Percentiles rank a stretch among this genome's conserved stretches.
Conservation (phyloP, 306 rosid genomes). For the Lathyrus oleraceus region DNA sequence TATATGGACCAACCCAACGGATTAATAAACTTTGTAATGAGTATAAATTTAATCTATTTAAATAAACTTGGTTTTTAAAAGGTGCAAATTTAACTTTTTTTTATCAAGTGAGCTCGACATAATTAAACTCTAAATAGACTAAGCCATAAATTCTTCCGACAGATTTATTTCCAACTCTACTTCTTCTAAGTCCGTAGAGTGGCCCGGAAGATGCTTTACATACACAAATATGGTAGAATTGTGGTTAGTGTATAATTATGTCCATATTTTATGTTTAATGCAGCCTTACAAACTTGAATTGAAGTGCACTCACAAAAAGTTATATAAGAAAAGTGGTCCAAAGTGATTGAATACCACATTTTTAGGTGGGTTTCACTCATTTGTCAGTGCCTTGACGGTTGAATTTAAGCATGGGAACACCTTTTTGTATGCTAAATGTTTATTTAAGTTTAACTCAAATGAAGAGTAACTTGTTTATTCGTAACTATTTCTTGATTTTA, state of each 20-base stretch:
- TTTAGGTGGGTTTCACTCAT: constrained; percentile 21
- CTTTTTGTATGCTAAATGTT: background rate
- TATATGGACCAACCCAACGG: no score
- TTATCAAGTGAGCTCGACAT: no score
- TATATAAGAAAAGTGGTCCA: constrained; percentile 17
- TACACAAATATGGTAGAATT: background rate
- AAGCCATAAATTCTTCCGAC: no score
- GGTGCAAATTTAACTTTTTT: no score
- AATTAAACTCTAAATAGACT: no score
- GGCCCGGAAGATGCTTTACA: background rate
- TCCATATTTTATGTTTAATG: constrained; percentile 20
- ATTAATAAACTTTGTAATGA: no score
- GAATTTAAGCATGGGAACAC: background rate
- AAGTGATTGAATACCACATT: constrained; percentile 17
- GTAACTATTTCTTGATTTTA: background rate
- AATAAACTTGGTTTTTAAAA: no score
- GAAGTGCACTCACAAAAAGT: background rate
- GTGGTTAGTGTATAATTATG: background rate
- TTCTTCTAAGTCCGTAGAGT: background rate
- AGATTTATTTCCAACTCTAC: no score
- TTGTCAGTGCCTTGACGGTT: constrained; percentile 5
- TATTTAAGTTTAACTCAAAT: no score
- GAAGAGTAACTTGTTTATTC: background rate
- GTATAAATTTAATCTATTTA: no score
- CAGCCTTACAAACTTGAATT: constrained; percentile 12